Percentiles rank a stretch among this genome's conserved stretches.
Evolutionary conservation across 2,329 filamentous ascomycete species (phyloP).

Genomic region (Microascus cirrosus): DNA sequence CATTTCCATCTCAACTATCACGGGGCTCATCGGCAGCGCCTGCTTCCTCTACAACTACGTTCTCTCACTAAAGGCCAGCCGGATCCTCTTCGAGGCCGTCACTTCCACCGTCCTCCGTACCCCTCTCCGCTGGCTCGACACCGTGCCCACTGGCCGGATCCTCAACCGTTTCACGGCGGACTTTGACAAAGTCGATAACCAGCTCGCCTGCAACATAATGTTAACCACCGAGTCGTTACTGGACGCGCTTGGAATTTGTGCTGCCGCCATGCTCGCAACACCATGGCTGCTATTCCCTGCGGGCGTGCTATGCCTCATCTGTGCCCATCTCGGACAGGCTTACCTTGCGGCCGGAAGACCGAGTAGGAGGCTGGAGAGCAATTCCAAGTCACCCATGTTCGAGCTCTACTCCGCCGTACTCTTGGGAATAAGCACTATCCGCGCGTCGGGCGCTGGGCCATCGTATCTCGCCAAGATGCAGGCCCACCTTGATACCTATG

Average conservation of each 20-base stretch:
- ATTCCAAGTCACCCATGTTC: conserved; percentile 66
- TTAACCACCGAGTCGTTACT: conserved; percentile 19
- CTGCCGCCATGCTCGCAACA: conserved; percentile 58
- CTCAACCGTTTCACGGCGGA: conserved; percentile 71
- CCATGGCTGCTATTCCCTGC: conserved; percentile 54
- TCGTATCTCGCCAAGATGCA: conserved; percentile 63
- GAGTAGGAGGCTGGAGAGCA: conserved; percentile 67
- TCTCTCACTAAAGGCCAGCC: conserved; percentile 59
- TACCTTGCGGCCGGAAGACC: conserved; percentile 66
- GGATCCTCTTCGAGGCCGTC: conserved; percentile 54
- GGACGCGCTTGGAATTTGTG: conserved; percentile 52
- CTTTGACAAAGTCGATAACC: conserved; percentile 62
- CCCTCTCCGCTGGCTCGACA: conserved; percentile 71
- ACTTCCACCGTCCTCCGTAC: conserved; percentile 58
- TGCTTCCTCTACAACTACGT: conserved; percentile 53
- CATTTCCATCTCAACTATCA: conserved; percentile 43
- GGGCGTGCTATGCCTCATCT: conserved; percentile 42
- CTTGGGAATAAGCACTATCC: conserved; percentile 62
- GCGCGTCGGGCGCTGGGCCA: conserved; percentile 59
- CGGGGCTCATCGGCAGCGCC: conserved; percentile 47
- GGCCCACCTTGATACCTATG: conserved; percentile 55
- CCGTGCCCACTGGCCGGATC: conserved; percentile 64
- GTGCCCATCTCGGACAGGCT: conserved; percentile 42
- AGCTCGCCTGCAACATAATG: conserved; percentile 18
- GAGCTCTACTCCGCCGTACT: conserved; percentile 68